A percentile compares a stretch with the other conserved stretches of the same genome.
These are phyloP conservation scores for Pythium dissotocum DNA, from an alignment of 352 stramenopile species.

Conservation along the genomic window DNA sequence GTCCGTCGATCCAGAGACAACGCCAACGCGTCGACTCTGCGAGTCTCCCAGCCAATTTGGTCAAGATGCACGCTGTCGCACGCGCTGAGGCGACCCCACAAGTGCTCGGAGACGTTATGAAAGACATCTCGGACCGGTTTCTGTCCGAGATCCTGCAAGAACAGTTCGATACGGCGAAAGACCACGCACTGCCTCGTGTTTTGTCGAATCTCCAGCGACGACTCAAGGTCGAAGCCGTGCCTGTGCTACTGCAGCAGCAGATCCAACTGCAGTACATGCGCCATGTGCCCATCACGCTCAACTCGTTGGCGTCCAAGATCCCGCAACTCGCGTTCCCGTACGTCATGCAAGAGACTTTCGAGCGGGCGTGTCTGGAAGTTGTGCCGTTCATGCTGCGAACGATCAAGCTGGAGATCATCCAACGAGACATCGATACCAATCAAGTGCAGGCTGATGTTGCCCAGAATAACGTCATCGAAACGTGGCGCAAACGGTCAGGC, in stretches of 20 bases:
- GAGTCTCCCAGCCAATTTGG: constrained; percentile 45
- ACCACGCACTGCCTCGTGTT: constrained; percentile 53
- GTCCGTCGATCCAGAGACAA: constrained; percentile 42
- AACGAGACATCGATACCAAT: constrained; percentile 42
- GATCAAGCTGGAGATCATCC: constrained; percentile 71
- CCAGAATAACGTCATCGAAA: constrained; percentile 53
- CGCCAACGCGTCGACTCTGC: constrained; percentile 42
- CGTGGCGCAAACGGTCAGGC: constrained; percentile 37
- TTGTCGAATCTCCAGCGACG: constrained; percentile 49
- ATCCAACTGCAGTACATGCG: constrained; percentile 37
- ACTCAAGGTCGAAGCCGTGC: constrained; percentile 52
- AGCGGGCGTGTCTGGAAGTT: constrained; percentile 57
- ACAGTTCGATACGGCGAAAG: constrained; percentile 27
- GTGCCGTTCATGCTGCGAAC: constrained; percentile 57
- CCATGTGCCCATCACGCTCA: constrained; percentile 53
- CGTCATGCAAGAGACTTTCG: constrained; percentile 55
- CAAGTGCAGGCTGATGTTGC: constrained; percentile 35
- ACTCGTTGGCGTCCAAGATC: constrained; percentile 45
- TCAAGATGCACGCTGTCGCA: constrained; percentile 48
- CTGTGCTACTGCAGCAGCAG: constrained; percentile 47
- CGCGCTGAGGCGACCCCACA: constrained; percentile 59
- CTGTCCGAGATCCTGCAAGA: constrained; percentile 43
- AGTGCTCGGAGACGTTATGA: constrained; percentile 61
- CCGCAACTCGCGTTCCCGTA: constrained; percentile 61
- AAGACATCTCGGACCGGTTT: constrained; percentile 58